Conservation (phyloP, 1,284 basidiomycete species). For the Fomitopsis schrenkii region DNA sequence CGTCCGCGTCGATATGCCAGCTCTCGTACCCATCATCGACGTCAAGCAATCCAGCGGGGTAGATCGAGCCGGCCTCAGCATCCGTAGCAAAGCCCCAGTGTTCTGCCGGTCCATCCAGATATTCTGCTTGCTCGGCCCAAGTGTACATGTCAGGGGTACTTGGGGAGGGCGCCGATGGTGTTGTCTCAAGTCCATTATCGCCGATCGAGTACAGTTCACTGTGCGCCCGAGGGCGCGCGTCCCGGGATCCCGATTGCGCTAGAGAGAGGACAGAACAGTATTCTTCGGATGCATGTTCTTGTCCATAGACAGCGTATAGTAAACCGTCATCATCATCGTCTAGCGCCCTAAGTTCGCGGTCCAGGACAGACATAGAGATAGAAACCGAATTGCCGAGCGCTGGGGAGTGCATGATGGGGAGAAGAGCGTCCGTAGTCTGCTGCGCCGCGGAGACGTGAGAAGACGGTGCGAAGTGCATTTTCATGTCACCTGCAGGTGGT, state of each 20-base stretch:
- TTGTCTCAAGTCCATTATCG: neutral
- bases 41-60: neutral
- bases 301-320: neutral
- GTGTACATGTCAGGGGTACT: neutral
- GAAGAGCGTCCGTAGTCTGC: neutral
- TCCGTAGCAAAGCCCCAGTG: neutral
- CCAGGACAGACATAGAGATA: neutral
- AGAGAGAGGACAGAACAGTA: neutral
- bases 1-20: neutral
- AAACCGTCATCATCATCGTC: conserved; percentile 2
- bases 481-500: neutral
- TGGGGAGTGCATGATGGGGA: neutral
- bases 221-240: neutral
- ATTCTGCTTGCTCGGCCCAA: neutral
- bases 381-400: neutral
- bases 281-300: neutral
- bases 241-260: neutral
- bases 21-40: neutral
- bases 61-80: neutral
- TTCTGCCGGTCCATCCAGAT: no score
- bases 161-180: neutral
- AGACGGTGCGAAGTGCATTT: neutral
- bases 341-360: conserved; percentile 4
- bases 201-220: no score
- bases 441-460: neutral